Base-by-base conservation (phyloP, 805 yeast genomes). In the Candida yuanshanica region DNA sequence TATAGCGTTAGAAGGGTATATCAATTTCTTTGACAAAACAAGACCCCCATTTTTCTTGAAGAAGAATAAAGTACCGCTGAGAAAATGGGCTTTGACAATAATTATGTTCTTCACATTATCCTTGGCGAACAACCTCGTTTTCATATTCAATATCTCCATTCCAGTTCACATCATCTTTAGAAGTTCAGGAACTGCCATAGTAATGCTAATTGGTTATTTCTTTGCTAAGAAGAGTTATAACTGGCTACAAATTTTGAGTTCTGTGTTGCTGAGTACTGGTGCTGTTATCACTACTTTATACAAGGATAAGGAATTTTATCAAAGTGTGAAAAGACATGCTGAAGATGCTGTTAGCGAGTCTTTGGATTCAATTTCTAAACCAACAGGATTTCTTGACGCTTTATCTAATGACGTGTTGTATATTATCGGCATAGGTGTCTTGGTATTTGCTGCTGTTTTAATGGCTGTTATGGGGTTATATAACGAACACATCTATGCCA, bases 101-200 rank as follows among this genome's bases (percentile, higher is more conserved):
- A 38, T 66, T 2, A 51, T 80, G 45, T 79, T 73, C 53, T 79
- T 75, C 49, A 35, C 66, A 6, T 63, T 76, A 9, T 71, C 81
- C 1, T 60, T 72, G 9, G 58, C 79, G 25, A 81, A 78, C 53
- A 84, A 84, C 52, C 55, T 60, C 38, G 88, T 73, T 0, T 78
- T 79, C 62, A 66, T 63, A 14, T 79, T 63, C 55, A 68, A 77
- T 27, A 66, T 84, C 21, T 72, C 83, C 3, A 72, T 83, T 17
- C 87, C 90, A 0, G 58, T 81, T 21, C 88, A 83, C 53, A 81
- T 81, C 20, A 72, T 82, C 7, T 67, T 82, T 49, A 58, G 89
- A 38, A 79, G 87, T 11, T 72, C 81, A 6, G 78, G 84, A 1
- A 74, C 85, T 0, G 75, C 79, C 7, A 59, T 80, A 14, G 77